Percentiles rank a stretch among this genome's conserved stretches.
These are phyloP conservation scores for Caloboletus inedulis DNA, from an alignment of 1,284 basidiomycete genomes.

Conservation along the genomic window DNA sequence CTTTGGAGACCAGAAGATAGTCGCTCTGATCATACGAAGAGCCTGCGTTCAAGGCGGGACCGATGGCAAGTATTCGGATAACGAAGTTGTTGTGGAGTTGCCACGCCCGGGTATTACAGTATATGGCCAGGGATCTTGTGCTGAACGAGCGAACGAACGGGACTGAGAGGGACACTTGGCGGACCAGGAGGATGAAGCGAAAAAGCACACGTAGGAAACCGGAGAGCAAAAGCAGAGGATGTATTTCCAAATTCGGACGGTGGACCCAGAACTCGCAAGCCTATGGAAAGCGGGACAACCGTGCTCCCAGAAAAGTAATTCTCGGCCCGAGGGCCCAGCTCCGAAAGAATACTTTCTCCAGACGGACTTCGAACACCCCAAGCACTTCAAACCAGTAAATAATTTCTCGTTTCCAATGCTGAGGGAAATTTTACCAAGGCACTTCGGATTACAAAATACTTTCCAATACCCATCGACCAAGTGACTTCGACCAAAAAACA, in stretches of 20 bases:
- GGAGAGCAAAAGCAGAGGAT: background rate
- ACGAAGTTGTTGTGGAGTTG: too few relatives aligned
- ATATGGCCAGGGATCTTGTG: background rate
- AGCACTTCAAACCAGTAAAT: background rate
- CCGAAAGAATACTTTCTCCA: background rate
- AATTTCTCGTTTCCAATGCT: background rate
- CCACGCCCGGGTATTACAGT: background rate
- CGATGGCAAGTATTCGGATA: too few relatives aligned
- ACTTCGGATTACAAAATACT: background rate
- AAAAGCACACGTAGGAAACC: background rate
- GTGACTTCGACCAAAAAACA: too few relatives aligned
- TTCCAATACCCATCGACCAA: too few relatives aligned
- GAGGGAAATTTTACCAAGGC: background rate
- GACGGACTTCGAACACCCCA: background rate
- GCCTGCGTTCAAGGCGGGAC: too few relatives aligned
- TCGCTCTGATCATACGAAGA: too few relatives aligned
- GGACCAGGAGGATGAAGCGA: background rate
- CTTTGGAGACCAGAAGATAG: too few relatives aligned
- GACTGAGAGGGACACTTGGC: background rate
- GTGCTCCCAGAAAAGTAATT: conserved; percentile 1
- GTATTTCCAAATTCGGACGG: background rate
- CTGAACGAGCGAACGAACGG: background rate
- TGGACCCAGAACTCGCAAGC: too few relatives aligned
- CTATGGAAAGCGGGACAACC: background rate
- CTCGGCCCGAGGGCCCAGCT: background rate